A percentile compares a stretch with the other conserved stretches of the same genome.
Conservation (phyloP, 345 rosid species). For the Gossypium sturtianum region DNA sequence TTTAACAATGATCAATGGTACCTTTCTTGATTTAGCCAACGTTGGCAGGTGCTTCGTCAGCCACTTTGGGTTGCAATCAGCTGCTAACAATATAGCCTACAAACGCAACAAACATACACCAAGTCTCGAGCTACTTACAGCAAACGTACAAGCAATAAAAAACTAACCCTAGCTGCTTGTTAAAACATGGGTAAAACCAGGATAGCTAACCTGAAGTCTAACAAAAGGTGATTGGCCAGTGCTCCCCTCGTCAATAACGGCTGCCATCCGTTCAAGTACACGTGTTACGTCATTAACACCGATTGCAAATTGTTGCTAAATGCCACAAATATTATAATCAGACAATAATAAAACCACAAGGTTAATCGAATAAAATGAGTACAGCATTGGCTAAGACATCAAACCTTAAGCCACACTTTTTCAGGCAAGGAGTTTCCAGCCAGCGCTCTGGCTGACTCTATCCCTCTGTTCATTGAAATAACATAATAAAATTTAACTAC, state of each 20-base stretch:
- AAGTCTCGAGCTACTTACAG: neutral
- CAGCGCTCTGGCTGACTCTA: constrained; percentile 11
- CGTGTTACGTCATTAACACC: constrained; percentile 76
- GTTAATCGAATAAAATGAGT: neutral
- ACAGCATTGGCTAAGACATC: neutral
- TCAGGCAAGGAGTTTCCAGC: constrained; percentile 15
- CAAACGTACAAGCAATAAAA: neutral
- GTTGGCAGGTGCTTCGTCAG: constrained; percentile 47
- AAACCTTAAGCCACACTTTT: constrained; percentile 19
- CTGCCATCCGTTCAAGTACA: constrained; percentile 48
- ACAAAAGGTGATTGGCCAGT: constrained; percentile 17
- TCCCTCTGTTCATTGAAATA: neutral
- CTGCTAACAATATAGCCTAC: constrained; percentile 51
- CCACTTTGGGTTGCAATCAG: constrained; percentile 57
- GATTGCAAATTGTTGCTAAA: constrained; percentile 60
- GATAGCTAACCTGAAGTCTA: constrained; percentile 42
- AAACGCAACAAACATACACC: neutral
- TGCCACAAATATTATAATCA: neutral
- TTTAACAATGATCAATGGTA: constrained; percentile 32
- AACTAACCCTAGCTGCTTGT: neutral
- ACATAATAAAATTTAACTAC: neutral
- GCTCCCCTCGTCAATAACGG: constrained; percentile 15
- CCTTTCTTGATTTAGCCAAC: constrained; percentile 48
- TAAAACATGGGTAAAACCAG: neutral
- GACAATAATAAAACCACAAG: neutral